Evolutionary conservation across 2,329 filamentous ascomycete species (phyloP).

Genomic region (Fusarium caatingaense): DNA sequence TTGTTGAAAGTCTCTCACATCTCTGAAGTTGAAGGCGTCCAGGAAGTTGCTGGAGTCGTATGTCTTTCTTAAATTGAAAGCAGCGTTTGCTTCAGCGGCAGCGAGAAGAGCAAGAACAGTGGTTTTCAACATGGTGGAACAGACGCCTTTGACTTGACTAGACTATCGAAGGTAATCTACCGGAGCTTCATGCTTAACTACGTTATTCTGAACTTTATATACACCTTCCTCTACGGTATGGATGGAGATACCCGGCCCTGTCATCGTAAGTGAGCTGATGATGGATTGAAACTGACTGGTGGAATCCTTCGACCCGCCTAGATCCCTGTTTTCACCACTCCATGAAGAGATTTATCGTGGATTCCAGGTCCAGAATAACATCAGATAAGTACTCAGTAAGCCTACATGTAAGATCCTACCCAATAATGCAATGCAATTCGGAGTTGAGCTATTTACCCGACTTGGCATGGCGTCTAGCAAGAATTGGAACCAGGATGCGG

Average conservation of each 20-base stretch:
- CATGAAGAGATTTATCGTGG: not conserved
- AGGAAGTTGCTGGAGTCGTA: slow-evolving; percentile 23
- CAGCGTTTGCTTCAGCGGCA: not conserved
- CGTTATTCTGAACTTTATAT: not conserved
- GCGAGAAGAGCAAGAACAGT: slow-evolving; percentile 3
- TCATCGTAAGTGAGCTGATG: not conserved
- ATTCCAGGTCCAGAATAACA: too few species aligned
- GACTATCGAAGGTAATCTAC: too few species aligned
- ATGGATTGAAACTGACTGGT: not conserved
- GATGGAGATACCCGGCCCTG: not conserved
- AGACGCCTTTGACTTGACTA: not conserved
- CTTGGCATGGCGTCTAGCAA: not conserved
- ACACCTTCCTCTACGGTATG: too few species aligned
- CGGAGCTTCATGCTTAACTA: not conserved
- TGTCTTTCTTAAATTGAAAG: slow-evolving; percentile 13
- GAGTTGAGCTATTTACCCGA: not conserved
- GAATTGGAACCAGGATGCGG: not conserved
- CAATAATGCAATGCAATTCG: not conserved
- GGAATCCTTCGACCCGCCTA: not conserved
- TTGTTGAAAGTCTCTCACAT: not conserved
- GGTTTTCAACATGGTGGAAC: not conserved
- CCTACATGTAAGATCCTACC: not conserved
- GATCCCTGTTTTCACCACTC: not conserved
- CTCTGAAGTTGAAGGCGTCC: slow-evolving; percentile 20
- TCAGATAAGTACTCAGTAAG: not conserved